A percentile compares a stretch with the other conserved stretches of the same genome.
Evolutionary conservation across 2,329 filamentous ascomycete genomes (phyloP).

Genomic region (Ophiostoma sp.): DNA sequence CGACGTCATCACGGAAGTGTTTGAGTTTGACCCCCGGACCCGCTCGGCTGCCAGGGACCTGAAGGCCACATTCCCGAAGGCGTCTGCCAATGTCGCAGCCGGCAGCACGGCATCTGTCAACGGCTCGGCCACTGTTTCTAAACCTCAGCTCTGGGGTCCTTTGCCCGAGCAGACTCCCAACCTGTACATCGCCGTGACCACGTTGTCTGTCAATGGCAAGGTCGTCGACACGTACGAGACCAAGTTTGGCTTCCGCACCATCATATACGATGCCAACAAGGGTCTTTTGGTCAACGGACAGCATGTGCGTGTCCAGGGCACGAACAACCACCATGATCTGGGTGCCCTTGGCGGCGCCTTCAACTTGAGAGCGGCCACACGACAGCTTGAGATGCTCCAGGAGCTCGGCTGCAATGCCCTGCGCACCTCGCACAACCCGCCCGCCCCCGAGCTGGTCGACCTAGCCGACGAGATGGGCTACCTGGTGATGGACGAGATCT

Average conservation of each 20-base stretch:
- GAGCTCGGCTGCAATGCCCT: constrained; percentile 48
- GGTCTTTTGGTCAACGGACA: constrained; percentile 46
- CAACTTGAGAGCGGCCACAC: constrained; percentile 44
- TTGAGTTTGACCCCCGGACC: constrained; percentile 35
- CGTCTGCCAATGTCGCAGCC: constrained; percentile 32
- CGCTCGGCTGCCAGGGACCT: constrained; percentile 30
- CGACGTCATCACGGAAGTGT: constrained; percentile 40
- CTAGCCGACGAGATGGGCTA: constrained; percentile 47
- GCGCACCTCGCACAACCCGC: constrained; percentile 50
- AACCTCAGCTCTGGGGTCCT: constrained; percentile 47
- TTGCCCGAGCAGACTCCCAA: constrained; percentile 43
- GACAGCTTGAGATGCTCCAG: constrained; percentile 46
- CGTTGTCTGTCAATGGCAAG: constrained; percentile 29
- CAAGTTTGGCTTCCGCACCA: constrained; percentile 44
- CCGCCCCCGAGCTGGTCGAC: constrained; percentile 46
- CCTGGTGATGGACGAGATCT: constrained; percentile 50
- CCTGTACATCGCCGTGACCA: constrained; percentile 45
- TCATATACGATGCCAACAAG: constrained; percentile 38
- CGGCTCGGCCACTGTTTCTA: constrained; percentile 34
- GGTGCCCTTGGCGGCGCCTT: constrained; percentile 48
- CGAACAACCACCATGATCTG: constrained; percentile 48
- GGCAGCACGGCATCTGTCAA: constrained; percentile 35
- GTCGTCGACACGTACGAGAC: constrained; percentile 42
- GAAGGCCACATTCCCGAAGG: constrained; percentile 36
- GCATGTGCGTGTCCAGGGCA: constrained; percentile 42